Base-by-base conservation (phyloP, 2,329 filamentous ascomycete genomes). In the Sporothrix brasiliensis region DNA sequence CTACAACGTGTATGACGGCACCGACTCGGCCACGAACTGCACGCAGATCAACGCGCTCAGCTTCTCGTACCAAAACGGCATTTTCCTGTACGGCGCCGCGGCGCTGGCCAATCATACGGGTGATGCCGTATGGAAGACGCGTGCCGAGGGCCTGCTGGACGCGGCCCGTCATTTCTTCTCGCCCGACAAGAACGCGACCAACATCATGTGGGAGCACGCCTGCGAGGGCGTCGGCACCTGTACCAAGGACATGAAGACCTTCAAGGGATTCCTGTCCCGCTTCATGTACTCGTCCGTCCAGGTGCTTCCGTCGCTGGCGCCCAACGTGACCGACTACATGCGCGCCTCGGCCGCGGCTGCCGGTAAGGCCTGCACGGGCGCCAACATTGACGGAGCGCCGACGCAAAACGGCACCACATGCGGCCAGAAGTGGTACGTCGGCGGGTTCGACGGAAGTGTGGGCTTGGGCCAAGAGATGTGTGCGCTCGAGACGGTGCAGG, bases 241-340 rank as follows among this genome's bases (percentile, higher is more conserved):
- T 79, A 86, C 87, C 76, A 82, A 80, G 66, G 89, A 91, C 78
- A 88, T 89, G 83, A 85, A 84, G 74, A 87, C 86, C 10, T 91
- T 89, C 84, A 92, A 92, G 79, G 89, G 84, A 56, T 90, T 89
- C 77, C 82, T 91, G 41, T 82, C 88, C 34, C 87, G 88, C 69
- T 90, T 88, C 80, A 85, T 90, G 81, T 89, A 85, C 79, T 82
- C 85, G 60, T 83, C 87, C 3, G 82, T 86, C 47, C 77, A 84
- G 67, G 82, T 89, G 79, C 82, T 88, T 71, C 87, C 89, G 11
- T 83, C 83, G 24, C 84, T 89, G 24, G 79, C 79, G 3, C 69
- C 78, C 3, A 79, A 81, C 4, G 82, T 91, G 61, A 79, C 82
- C 66, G 76, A 78, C 2, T 78, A 85, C 60, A 82, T 91, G 54